Evolutionary conservation across 208 protist genomes (phyloP).

Genomic region (Crithidia acanthocephali): DNA sequence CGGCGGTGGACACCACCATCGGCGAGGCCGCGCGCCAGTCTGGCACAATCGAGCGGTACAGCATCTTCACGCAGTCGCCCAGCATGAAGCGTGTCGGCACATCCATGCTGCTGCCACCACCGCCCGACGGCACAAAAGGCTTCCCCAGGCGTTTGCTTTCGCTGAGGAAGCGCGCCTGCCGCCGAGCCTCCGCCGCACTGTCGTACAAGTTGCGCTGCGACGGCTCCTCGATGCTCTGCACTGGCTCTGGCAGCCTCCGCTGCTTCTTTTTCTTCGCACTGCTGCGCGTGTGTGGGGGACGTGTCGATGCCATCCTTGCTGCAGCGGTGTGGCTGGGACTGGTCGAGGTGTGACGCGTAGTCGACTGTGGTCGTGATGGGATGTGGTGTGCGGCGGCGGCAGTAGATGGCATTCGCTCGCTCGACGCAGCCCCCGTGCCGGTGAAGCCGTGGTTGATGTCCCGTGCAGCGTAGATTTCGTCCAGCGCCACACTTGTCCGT

Average conservation of each 20-base stretch:
- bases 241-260: not conserved
- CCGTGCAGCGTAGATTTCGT: slow-evolving; percentile 31
- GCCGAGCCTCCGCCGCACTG: slow-evolving; percentile 52
- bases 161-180: slow-evolving; percentile 71
- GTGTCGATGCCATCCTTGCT: not conserved
- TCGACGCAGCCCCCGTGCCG: not conserved
- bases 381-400: not conserved
- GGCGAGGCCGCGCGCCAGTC: slow-evolving; percentile 81
- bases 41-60: slow-evolving; percentile 65
- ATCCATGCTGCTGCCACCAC: slow-evolving; percentile 39
- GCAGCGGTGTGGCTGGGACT: not conserved
- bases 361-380: too few species aligned
- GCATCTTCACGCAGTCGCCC: slow-evolving; percentile 73
- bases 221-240: not conserved
- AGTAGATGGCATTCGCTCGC: not conserved
- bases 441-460: not conserved
- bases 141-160: slow-evolving; percentile 65
- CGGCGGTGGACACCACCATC: slow-evolving; percentile 83
- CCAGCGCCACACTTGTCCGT: slow-evolving; percentile 29
- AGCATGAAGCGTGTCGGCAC: slow-evolving; percentile 80
- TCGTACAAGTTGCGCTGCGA: slow-evolving; percentile 73
- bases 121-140: slow-evolving; percentile 70
- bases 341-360: not conserved
- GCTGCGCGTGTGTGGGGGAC: not conserved
- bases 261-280: slow-evolving; percentile 7